phyloP scores from a whole-genome alignment of 2,329 filamentous ascomycete species.

The Madurella fahalii region DNA sequence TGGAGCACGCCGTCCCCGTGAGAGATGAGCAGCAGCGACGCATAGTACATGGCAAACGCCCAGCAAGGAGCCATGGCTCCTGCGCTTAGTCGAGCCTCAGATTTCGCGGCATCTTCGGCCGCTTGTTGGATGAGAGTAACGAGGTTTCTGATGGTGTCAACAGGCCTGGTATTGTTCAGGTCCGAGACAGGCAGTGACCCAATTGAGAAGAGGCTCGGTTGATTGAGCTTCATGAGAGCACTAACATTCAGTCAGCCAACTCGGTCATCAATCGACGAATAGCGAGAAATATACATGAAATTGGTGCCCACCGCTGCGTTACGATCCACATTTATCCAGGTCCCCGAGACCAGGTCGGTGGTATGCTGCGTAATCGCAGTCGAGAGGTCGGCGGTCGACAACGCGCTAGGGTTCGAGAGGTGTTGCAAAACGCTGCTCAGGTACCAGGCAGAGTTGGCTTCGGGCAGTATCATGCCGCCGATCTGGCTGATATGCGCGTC shows the following conservation, averaged over 20 bases:
- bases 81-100: conserved; percentile 8
- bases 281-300: conserved; percentile 26
- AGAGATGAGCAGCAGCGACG: conserved; percentile 26
- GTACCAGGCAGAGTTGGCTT: conserved; percentile 28
- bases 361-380: conserved; percentile 23
- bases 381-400: conserved; percentile 17
- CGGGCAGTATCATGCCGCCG: conserved; percentile 27
- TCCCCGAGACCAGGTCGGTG: conserved; percentile 18
- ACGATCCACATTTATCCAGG: conserved; percentile 25
- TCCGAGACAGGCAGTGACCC: conserved; percentile 4
- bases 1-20: conserved; percentile 24
- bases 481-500: conserved; percentile 26
- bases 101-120: conserved; percentile 16
- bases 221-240: conserved; percentile 30
- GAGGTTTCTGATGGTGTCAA: conserved; percentile 22
- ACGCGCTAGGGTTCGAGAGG: conserved; percentile 13
- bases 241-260: conserved; percentile 22
- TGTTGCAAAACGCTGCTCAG: conserved; percentile 26
- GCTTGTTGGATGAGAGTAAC: conserved; percentile 25
- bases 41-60: conserved; percentile 27
- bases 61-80: conserved; percentile 24
- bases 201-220: conserved; percentile 23
- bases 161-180: conserved; percentile 13
- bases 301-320: conserved; percentile 26
- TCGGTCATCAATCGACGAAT: conserved; percentile 2